phyloP scores from a whole-genome alignment of 441 rosid genomes.

The Sinapis alba region DNA sequence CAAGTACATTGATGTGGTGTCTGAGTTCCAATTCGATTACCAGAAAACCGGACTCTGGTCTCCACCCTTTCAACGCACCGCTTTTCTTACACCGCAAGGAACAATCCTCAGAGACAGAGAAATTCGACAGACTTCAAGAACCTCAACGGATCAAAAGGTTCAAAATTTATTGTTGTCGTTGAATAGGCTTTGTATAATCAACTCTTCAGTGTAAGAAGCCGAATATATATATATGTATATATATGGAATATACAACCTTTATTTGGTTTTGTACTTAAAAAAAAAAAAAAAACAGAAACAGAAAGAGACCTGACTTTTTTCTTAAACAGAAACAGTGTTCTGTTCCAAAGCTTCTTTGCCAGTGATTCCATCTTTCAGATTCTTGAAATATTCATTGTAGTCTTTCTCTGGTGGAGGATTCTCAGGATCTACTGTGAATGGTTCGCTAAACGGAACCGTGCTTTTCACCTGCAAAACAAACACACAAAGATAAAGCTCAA shows the following conservation, averaged over 20 bases:
- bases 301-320: background rate
- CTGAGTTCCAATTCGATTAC: conserved; percentile 68
- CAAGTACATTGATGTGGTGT: too few species aligned
- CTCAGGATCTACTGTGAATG: conserved; percentile 83
- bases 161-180: conserved; percentile 16
- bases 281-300: background rate
- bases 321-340: conserved; percentile 41
- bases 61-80: conserved; percentile 61
- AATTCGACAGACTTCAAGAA: conserved; percentile 46
- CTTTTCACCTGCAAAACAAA: conserved; percentile 72
- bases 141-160: conserved; percentile 28
- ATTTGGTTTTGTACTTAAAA: background rate
- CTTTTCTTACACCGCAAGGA: conserved; percentile 64
- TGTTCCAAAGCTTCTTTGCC: conserved; percentile 76
- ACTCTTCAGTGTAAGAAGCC: conserved; percentile 23
- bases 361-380: conserved; percentile 72
- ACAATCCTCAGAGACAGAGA: conserved; percentile 52
- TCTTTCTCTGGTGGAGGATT: conserved; percentile 89
- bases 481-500: background rate
- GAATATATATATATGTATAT: conserved; percentile 4
- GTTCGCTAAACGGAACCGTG: conserved; percentile 77
- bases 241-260: conserved; percentile 16
- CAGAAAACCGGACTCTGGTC: conserved; percentile 79
- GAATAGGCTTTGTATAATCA: conserved; percentile 4
- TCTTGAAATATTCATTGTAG: conserved; percentile 68